Conservation (phyloP, 164 flowering plant species). For the Berberis vulgaris region DNA sequence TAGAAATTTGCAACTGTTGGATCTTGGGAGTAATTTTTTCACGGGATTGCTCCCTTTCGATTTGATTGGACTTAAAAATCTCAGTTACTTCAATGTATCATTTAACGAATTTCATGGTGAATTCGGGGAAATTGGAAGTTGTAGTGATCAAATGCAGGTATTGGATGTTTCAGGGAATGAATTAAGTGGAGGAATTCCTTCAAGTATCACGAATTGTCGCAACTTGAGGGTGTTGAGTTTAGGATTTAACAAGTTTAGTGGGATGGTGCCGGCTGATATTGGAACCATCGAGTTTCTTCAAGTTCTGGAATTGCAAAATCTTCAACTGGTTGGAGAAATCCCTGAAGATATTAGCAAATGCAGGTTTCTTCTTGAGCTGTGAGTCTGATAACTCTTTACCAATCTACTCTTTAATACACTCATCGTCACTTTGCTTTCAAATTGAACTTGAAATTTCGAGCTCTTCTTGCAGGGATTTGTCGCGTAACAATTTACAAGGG, state of each 20-base stretch:
- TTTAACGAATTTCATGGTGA: constrained; percentile 56
- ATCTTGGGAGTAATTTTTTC: constrained; percentile 70
- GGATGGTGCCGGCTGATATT: constrained; percentile 52
- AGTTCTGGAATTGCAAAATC: constrained; percentile 75
- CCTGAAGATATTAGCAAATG: constrained; percentile 57
- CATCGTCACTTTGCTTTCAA: constrained; percentile 8
- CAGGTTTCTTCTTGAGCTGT: constrained; percentile 79
- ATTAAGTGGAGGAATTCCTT: constrained; percentile 55
- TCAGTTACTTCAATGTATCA: constrained; percentile 66
- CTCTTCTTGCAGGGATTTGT: constrained; percentile 73
- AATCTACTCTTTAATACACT: not conserved
- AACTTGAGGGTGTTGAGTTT: constrained; percentile 52
- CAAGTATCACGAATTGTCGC: constrained; percentile 45
- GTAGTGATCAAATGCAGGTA: constrained; percentile 39
- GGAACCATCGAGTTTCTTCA: constrained; percentile 53
- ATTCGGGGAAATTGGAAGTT: constrained; percentile 35
- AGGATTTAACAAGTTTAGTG: constrained; percentile 55
- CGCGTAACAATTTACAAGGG: constrained; percentile 69
- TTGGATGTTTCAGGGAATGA: constrained; percentile 66
- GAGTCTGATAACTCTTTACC: constrained; percentile 32
- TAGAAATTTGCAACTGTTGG: constrained; percentile 57
- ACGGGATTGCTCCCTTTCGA: constrained; percentile 58
- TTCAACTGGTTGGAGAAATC: constrained; percentile 57
- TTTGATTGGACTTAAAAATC: constrained; percentile 39
- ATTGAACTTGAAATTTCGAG: constrained; percentile 11